Percentiles rank a stretch among this genome's conserved stretches.
Evolutionary conservation across 805 yeast genomes (phyloP).

Genomic region (Monosporozyma servazzii): DNA sequence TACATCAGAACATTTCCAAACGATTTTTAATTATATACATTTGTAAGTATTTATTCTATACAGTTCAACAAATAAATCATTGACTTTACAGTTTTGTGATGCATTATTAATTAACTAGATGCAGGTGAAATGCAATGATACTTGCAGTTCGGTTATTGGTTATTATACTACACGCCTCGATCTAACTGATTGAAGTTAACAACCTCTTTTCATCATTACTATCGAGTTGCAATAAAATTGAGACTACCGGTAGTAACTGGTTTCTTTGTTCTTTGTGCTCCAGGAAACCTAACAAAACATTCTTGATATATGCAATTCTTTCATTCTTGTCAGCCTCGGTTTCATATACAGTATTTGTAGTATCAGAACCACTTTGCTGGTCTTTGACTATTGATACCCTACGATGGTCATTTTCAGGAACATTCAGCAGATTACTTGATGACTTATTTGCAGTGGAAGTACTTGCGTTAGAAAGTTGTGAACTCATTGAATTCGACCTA

Average conservation of each 20-base stretch:
- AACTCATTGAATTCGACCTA: slow-evolving; percentile 32
- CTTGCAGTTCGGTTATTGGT: background rate
- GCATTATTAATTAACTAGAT: background rate
- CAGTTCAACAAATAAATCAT: background rate
- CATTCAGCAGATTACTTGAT: slow-evolving; percentile 7
- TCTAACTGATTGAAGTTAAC: slow-evolving; percentile 38
- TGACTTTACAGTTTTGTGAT: background rate
- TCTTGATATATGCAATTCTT: slow-evolving; percentile 72
- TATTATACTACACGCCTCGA: no score
- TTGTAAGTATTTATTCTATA: background rate
- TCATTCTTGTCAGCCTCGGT: slow-evolving; percentile 26
- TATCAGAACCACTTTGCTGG: slow-evolving; percentile 6
- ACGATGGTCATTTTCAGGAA: slow-evolving; percentile 10
- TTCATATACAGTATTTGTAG: background rate
- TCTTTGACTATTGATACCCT: slow-evolving; percentile 5
- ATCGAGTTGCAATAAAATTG: slow-evolving; percentile 60
- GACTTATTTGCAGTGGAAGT: background rate
- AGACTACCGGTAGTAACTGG: slow-evolving; percentile 75
- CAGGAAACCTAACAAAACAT: slow-evolving; percentile 82
- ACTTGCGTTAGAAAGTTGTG: slow-evolving; percentile 11
- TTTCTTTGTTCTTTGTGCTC: slow-evolving; percentile 90
- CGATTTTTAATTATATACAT: background rate
- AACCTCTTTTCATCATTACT: slow-evolving; percentile 68
- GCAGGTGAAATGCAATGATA: background rate
- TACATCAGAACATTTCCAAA: slow-evolving; percentile 37